Evolutionary conservation across 2,329 filamentous ascomycete genomes (phyloP), one percentile per base, ranked within the genome.

Genomic region (Ophiostoma sp.): DNA sequence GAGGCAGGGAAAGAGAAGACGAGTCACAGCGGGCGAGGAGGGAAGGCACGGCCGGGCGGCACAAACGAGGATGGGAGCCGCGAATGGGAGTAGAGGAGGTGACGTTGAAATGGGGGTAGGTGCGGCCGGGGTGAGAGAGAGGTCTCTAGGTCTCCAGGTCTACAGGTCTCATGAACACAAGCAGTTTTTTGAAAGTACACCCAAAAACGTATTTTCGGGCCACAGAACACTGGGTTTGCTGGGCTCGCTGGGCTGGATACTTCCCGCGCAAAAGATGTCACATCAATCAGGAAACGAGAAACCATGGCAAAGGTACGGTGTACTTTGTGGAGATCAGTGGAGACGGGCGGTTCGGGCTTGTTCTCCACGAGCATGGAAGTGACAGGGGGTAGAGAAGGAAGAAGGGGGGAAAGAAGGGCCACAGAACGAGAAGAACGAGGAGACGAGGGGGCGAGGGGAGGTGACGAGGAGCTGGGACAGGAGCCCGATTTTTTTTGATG

Each of bases 381-480:
- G 73, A 72, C 73, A 73, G 69, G 72, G 70, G 72, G 15, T 15
- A 39, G 63, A 70, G 55, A 52, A 55, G 33, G 52, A 19, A 48
- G 19, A 63, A 69, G 50, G 31, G 33, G 69, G 42, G 25, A 22
- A 50, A 22, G 25, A 63, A 55, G 70, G 33, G 22, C 39, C 39
- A 57, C n/a, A 45, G 33, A 72, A 63, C 9, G 57, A 63, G 55
- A 59, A 36, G 69, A 71, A 70, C 48, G 48, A 64, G 66, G 71
- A 68, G 59, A 72, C 55, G 28, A 68, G 71, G 68, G 42, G 57
- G 39, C 9, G 39, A 12, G 39, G 15, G 9, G 9, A 42, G 70
- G 74, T 75, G 74, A 75, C 74, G 66, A 73, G 72, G 59, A 57
- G 64, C 70, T 75, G 74, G 74, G 74, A 72, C 73, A 66, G 42